Evolutionary conservation across 352 stramenopile genomes (phyloP).

Genomic region (Globisporangium acanthophoron): DNA sequence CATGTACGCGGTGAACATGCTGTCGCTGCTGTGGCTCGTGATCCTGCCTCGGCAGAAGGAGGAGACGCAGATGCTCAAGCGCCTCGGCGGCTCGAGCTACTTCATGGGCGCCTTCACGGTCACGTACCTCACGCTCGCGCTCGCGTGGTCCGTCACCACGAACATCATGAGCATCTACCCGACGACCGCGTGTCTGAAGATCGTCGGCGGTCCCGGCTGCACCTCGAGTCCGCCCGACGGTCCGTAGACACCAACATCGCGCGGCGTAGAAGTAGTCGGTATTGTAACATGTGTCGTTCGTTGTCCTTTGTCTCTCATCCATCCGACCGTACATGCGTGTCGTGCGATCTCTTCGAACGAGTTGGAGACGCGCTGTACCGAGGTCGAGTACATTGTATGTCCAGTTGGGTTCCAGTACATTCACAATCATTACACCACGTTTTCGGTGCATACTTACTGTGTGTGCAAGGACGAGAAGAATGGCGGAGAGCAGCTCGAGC

Average conservation of each 20-base stretch:
- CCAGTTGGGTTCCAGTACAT: not conserved
- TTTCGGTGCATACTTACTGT: too few species aligned
- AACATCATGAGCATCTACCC: conserved; percentile 64
- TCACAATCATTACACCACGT: too few species aligned
- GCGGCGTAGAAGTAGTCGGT: too few species aligned
- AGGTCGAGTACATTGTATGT: too few species aligned
- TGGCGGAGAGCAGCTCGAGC: not conserved
- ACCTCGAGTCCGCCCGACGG: not conserved
- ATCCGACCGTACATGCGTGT: too few species aligned
- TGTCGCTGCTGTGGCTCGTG: conserved; percentile 41
- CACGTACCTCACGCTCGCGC: conserved; percentile 34
- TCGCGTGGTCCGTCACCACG: conserved; percentile 44
- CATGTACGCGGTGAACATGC: conserved; percentile 46
- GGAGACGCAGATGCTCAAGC: conserved; percentile 61
- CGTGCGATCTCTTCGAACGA: too few species aligned
- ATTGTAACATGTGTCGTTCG: too few species aligned
- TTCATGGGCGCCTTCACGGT: conserved; percentile 44
- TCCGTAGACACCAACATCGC: too few species aligned
- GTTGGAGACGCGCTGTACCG: too few species aligned
- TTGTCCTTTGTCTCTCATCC: too few species aligned
- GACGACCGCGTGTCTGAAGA: conserved; percentile 40
- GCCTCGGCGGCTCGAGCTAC: conserved; percentile 40
- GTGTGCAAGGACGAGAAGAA: not conserved
- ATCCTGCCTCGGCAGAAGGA: conserved; percentile 65
- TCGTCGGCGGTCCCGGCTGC: conserved; percentile 49